Evolutionary conservation across 1,139 yeast genomes (phyloP), one percentile per base, ranked within the genome.

Genomic region (Scheffersomyces illinoinensis): DNA sequence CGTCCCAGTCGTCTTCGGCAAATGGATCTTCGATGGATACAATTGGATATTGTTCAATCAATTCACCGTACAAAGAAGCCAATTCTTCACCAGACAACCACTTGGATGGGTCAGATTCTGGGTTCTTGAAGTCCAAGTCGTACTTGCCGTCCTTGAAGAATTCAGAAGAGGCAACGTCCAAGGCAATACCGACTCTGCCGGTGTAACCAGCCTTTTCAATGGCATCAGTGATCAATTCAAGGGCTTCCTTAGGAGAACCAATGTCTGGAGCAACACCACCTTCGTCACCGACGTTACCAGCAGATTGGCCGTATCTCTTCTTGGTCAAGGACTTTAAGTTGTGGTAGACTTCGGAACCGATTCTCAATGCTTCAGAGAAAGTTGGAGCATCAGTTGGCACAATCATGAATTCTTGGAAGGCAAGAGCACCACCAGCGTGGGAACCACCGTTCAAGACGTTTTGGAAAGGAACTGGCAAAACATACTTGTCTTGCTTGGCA

Each of bases 181-280:
- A 83, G 74, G 96, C 98, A 77, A 93, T 93, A 73, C 86, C 83
- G 75, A 93, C 88, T 82, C 87, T 82, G 79, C 97, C 98, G 67
- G 87, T 88, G 89, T 93, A 92, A 74, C 98, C 98, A 68, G 98
- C 97, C 69, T 82, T 78, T 76, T 88, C 90, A 78, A 93, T 93
- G 75, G 98, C 91, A 66, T 81, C 88, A 71, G 87, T 85, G 77
- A 93, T 91, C 78, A 93, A 89, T 83, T 93, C 97, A 71, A 93
- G 85, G 69, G 98, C 98, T 85, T 93, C 98, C 79, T 87, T 91
- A 75, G 98, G 93, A 70, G 97, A 86, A 67, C 89, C 85, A 71
- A 93, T 88, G 81, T 91, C 91, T 79, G 98, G 98, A 72, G 98
- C 98, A 85, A 93, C 97, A 86, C 98, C 98, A 88, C 98, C 98